Evolutionary conservation across 2,329 filamentous ascomycete genomes (phyloP), one percentile per base, ranked within the genome.

Genomic region (Beauveria bassiana): DNA sequence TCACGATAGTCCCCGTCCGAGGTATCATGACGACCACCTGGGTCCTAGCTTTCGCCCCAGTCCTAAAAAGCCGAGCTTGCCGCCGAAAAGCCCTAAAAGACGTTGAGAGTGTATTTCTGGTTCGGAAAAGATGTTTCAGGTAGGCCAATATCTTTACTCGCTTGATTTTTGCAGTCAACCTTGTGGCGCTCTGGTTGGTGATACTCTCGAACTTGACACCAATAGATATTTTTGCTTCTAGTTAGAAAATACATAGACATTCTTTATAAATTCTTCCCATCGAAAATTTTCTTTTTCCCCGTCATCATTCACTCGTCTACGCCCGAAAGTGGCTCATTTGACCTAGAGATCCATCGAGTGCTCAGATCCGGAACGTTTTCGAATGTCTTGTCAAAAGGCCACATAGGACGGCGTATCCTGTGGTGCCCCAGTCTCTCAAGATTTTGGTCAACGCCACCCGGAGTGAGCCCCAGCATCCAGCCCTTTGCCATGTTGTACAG

Each of bases 381-480:
- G 61, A 68, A 67, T 1, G 31, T 18, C 61, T 67, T 64, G 20
- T 69, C 67, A 64, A 69, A 69, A 1, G 68, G 68, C 68, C 68
- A 68, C 78, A 82, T 81, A 1, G 81, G 81, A 24, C 80, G 73
- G 10, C 68, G 68, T 28, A 83, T 81, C 1, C 75, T 73, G 50
- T 69, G 71, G 67, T 83, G 79, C 0, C 78, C 80, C 5, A 83
- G 69, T 12, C 79, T 71, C 61, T 71, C 66, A 14, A 83, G 67
- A 62, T 83, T 77, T 66, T 83, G 81, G 65, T 83, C 79, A 10
- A 83, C 81, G 9, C 80, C 80, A 0, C 80, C 81, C 0, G 80
- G 80, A 0, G 80, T 83, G 18, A 83, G 70, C 0, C 72, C 81
- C 1, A 83, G 72, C 76, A 82, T 81, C 81, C 80, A 83, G 59